Base-by-base conservation (phyloP, 805 yeast species). In the Cyberlindnera xylosilytica region DNA sequence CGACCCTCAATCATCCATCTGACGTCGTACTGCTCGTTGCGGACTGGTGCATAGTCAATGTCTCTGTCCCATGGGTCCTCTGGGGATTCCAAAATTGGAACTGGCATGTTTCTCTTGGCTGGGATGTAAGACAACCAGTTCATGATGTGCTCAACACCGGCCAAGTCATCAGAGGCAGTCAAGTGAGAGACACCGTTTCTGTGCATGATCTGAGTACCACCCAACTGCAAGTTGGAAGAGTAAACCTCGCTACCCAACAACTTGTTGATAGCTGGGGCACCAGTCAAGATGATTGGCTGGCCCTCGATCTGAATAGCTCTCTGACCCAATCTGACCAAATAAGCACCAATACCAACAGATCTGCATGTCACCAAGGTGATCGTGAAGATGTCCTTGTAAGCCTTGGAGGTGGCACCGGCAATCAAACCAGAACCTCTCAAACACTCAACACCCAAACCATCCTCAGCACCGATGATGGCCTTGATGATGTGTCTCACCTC, bases 271-370 rank as follows among this genome's bases (percentile, higher is more conserved):
- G 99, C 97, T 39, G 97, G 97, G 44, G 99, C 99, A 77, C 99
- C 99, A 43, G 99, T 93, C 61, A 93, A 81, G 55, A 93, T 91
- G 57, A 93, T 88, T 42, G 99, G 99, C 70, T 93, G 98, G 33
- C 99, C 99, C 66, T 93, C 97, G 57, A 93, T 86, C 72, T 93
- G 99, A 58, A 93, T 90, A 33, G 98, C 95, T 75, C 99, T 85
- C 76, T 93, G 98, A 60, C 99, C 99, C 54, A 93, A 77, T 69
- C 99, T 85, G 32, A 93, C 99, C 63, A 93, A 76, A 64, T 93
- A 93, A 35, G 99, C 99, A 74, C 99, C 99, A 65, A 93, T 93
- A 83, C 99, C 99, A 59, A 93, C 99, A 39, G 98, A 90, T 76
- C 99, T 83, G 73, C 98, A 90, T n/a, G 99, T 93, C 42, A 93